Percentiles rank a stretch among this genome's conserved stretches.
These are phyloP conservation scores for Canavalia ensiformis DNA, from an alignment of 306 rosid species.

Conservation along the genomic window DNA sequence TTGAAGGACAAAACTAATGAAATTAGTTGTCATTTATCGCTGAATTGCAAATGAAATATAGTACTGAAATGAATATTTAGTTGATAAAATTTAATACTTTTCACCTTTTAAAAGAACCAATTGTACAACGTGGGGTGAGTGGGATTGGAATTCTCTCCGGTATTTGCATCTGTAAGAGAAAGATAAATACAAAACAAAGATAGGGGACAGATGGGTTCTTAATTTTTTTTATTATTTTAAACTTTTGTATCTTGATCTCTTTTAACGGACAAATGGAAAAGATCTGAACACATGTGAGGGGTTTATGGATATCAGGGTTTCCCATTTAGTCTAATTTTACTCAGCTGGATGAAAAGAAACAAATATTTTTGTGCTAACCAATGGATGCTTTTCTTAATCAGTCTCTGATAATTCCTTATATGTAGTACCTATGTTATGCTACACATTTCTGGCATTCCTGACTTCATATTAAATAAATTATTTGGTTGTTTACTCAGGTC, in stretches of 20 bases:
- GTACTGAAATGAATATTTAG: background rate
- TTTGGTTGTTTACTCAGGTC: constrained; percentile 65
- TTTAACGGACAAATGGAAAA: too few species aligned
- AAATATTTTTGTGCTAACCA: background rate
- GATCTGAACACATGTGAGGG: background rate
- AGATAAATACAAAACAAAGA: too few species aligned
- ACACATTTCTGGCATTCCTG: background rate
- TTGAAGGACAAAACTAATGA: background rate
- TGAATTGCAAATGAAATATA: too few species aligned
- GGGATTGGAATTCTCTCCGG: too few species aligned
- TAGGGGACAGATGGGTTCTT: too few species aligned
- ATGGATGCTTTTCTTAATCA: constrained; percentile 4
- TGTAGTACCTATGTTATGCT: constrained; percentile 9
- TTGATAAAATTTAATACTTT: background rate
- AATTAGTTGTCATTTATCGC: background rate
- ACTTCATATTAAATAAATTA: constrained; percentile 2
- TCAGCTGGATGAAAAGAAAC: background rate
- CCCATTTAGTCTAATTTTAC: background rate
- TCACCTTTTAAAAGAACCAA: too few species aligned
- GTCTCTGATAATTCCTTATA: constrained; percentile 21
- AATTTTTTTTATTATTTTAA: too few species aligned
- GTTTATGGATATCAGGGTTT: background rate
- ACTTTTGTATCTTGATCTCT: too few species aligned
- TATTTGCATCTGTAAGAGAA: too few species aligned
- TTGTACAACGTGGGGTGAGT: too few species aligned